Conservation (phyloP, 2,329 filamentous ascomycete genomes). For the Coniochaeta hoffmannii region DNA sequence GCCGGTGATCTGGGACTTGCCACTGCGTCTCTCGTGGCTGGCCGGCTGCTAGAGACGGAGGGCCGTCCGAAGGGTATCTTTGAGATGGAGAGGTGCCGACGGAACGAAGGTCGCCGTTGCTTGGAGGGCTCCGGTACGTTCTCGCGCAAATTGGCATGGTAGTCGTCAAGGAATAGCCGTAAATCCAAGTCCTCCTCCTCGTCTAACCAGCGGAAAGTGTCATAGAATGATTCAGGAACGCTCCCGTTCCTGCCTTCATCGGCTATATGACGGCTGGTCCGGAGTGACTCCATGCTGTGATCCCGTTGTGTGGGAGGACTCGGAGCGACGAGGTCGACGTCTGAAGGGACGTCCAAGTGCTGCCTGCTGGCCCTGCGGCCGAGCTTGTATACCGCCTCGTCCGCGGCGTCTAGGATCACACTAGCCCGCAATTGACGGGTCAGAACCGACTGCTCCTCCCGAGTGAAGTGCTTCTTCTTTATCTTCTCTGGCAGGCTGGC, state of each 20-base stretch:
- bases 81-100: constrained; percentile 64
- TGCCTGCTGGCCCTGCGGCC: constrained; percentile 29
- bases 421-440: constrained; percentile 38
- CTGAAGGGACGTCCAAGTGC: constrained; percentile 18
- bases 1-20: constrained; percentile 18
- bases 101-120: constrained; percentile 52
- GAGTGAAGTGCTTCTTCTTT: constrained; percentile 68
- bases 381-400: constrained; percentile 48
- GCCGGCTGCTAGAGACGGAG: constrained; percentile 40
- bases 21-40: constrained; percentile 33
- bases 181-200: constrained; percentile 65
- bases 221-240: constrained; percentile 49
- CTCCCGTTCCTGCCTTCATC: constrained; percentile 13
- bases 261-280: constrained; percentile 8
- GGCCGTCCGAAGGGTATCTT: constrained; percentile 55
- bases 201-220: constrained; percentile 68
- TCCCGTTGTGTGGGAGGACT: constrained; percentile 15
- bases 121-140: constrained; percentile 36
- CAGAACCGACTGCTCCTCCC: constrained; percentile 61
- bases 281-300: constrained; percentile 21
- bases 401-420: constrained; percentile 32
- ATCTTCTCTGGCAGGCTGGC: constrained; percentile 62
- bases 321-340: constrained; percentile 19
- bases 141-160: constrained; percentile 55
- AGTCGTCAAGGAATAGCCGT: constrained; percentile 60